phyloP scores from a whole-genome alignment of 306 rosid species.

The Pueraria montana region DNA sequence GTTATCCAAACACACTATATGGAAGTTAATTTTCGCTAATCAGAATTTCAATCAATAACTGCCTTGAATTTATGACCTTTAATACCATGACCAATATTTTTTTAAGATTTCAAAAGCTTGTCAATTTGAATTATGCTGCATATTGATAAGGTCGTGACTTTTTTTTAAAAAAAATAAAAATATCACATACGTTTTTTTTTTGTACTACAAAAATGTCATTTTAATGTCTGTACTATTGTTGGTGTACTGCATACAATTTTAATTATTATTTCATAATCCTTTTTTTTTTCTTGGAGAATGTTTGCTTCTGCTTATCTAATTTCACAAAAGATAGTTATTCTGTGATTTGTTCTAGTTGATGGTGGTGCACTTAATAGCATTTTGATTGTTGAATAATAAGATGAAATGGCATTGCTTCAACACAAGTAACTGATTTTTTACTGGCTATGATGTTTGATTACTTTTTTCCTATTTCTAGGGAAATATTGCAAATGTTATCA shows the following conservation, averaged over 20 bases:
- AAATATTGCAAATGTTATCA: constrained; percentile 80
- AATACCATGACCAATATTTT: neutral
- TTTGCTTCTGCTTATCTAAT: neutral
- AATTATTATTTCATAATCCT: neutral
- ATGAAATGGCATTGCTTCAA: constrained; percentile 5
- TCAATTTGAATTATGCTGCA: neutral
- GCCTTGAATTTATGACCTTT: constrained; percentile 1
- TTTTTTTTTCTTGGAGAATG: neutral
- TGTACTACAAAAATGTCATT: neutral
- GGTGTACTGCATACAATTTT: neutral
- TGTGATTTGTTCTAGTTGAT: neutral
- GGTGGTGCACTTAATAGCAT: neutral
- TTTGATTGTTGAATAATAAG: neutral
- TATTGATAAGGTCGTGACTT: neutral
- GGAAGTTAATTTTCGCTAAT: neutral
- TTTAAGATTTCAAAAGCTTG: constrained; percentile 12
- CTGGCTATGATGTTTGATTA: neutral
- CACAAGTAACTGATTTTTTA: neutral
- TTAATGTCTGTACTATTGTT: neutral
- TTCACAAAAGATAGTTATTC: neutral
- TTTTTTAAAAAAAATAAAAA: neutral
- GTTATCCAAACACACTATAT: too few species aligned
- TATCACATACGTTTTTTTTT: neutral
- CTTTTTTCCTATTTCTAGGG: constrained; percentile 60
- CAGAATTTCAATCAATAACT: neutral